phyloP scores from a whole-genome alignment of 139 green algal species.

The Chlorella vulgaris region DNA sequence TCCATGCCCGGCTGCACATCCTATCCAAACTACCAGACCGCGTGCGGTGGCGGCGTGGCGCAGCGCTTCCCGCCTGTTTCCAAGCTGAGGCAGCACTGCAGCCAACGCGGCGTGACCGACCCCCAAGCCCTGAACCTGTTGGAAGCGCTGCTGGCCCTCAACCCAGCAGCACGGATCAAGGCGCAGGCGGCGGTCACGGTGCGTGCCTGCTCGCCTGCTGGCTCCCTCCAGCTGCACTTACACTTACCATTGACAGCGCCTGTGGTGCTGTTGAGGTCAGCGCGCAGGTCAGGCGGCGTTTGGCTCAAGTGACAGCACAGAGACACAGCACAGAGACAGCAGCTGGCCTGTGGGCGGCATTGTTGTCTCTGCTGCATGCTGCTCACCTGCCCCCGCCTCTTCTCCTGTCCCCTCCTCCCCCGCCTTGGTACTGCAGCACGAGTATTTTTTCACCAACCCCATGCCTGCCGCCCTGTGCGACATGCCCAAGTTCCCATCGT shows the following conservation, averaged over 20 bases:
- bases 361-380: no score
- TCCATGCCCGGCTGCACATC: conserved; percentile 55
- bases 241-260: no score
- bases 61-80: not conserved
- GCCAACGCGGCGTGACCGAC: conserved; percentile 21
- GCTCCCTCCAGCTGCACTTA: not conserved
- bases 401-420: no score
- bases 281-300: no score
- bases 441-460: conserved; percentile 1
- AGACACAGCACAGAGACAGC: no score
- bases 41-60: not conserved
- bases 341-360: no score
- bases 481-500: conserved; percentile 10
- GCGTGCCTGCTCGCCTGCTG: not conserved
- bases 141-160: conserved; percentile 69
- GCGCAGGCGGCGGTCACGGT: conserved; percentile 66
- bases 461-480: not conserved
- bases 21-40: conserved; percentile 3
- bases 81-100: not conserved
- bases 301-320: no score
- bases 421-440: not conserved
- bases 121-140: conserved; percentile 68
- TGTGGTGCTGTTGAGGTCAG: no score
- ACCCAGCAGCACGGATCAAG: conserved; percentile 70
- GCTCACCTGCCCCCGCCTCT: no score